Percentiles rank a stretch among this genome's conserved stretches.
phyloP scores from a whole-genome alignment of 2,329 filamentous ascomycete species.

The Aureobasidium namibiae region DNA sequence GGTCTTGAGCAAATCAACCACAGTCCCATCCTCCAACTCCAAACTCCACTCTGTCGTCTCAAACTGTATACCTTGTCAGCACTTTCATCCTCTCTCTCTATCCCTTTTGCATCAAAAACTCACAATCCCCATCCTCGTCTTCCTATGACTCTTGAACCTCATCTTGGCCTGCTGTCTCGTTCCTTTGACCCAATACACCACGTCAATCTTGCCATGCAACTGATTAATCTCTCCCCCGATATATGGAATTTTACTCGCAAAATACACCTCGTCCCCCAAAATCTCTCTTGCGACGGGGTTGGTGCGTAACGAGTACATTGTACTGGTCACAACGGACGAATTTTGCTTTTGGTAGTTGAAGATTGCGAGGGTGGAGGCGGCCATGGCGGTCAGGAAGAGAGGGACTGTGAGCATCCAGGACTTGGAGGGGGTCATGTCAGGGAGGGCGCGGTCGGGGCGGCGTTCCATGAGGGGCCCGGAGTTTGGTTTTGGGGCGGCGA shows the following conservation, averaged over 20 bases:
- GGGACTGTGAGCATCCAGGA: constrained; percentile 57
- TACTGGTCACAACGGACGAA: constrained; percentile 72
- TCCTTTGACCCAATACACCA: constrained; percentile 79
- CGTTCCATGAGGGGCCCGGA: constrained; percentile 45
- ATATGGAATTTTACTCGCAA: constrained; percentile 41
- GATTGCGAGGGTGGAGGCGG: constrained; percentile 68
- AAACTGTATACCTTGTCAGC: constrained; percentile 46
- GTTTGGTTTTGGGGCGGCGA: constrained; percentile 42
- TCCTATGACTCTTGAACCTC: constrained; percentile 70
- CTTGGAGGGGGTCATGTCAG: constrained; percentile 30
- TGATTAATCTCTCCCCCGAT: constrained; percentile 71
- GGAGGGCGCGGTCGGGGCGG: constrained; percentile 45
- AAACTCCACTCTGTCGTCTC: constrained; percentile 88
- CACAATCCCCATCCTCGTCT: constrained; percentile 52
- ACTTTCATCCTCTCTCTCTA: neutral
- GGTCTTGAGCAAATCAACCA: constrained; percentile 69
- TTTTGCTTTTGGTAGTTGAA: constrained; percentile 99
- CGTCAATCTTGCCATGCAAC: constrained; percentile 82
- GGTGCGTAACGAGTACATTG: constrained; percentile 84
- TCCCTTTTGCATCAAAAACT: neutral
- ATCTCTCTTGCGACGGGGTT: constrained; percentile 63
- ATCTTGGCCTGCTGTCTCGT: constrained; percentile 63
- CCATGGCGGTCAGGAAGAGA: constrained; percentile 67
- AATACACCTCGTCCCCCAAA: constrained; percentile 63
- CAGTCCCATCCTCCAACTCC: constrained; percentile 54